These are phyloP conservation scores for Colletotrichum aenigma DNA, from an alignment of 2,329 filamentous ascomycete species.

Conservation along the genomic window DNA sequence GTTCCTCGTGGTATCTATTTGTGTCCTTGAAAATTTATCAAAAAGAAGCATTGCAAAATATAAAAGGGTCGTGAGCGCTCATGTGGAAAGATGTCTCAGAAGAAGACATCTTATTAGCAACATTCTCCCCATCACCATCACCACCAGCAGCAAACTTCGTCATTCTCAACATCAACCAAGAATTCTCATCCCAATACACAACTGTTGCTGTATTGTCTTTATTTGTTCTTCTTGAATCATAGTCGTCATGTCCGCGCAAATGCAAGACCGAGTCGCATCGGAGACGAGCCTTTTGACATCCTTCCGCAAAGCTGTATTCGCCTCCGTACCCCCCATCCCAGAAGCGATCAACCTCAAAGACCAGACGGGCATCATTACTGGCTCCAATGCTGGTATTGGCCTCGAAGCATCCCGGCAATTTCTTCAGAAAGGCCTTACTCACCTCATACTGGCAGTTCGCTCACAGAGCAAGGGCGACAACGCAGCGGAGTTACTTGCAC, in stretches of 20 bases:
- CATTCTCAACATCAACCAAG: background rate
- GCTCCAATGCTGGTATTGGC: background rate
- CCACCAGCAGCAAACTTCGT: background rate
- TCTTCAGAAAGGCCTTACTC: slow-evolving; percentile 30
- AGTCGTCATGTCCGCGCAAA: background rate
- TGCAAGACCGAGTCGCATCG: background rate
- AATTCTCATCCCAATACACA: background rate
- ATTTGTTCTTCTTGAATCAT: background rate
- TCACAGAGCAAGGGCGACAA: slow-evolving; percentile 43
- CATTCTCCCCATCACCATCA: background rate
- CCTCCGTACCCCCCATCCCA: background rate
- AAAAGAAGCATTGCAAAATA: background rate
- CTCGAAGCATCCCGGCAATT: background rate
- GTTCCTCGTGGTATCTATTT: background rate
- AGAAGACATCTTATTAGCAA: background rate
- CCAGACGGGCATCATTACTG: background rate
- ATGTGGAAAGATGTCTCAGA: background rate
- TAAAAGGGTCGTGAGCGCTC: background rate
- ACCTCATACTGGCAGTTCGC: slow-evolving; percentile 52
- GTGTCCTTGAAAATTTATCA: background rate
- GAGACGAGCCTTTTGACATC: background rate
- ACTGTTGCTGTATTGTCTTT: background rate
- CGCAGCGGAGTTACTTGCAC: slow-evolving; percentile 37
- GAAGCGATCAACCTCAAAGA: background rate
- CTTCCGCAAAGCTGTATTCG: background rate